These are phyloP conservation scores for Botryotinia globosa DNA, from an alignment of 2,329 filamentous ascomycete genomes.

Conservation along the genomic window DNA sequence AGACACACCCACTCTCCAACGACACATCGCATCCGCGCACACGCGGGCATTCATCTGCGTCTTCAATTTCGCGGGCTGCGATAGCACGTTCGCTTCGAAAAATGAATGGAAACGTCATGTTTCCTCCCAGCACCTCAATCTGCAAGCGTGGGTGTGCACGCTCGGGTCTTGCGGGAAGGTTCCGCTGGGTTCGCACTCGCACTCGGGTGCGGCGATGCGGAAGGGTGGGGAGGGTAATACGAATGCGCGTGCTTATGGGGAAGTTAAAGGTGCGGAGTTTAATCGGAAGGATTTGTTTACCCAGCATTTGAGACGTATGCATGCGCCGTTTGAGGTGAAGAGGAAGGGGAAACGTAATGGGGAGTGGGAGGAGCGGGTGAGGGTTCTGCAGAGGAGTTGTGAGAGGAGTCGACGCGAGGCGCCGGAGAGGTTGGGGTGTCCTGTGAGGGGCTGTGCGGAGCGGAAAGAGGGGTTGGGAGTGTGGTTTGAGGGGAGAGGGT, in stretches of 20 bases:
- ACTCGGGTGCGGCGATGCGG: not conserved
- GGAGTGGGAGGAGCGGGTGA: constrained; percentile 54
- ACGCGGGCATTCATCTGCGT: constrained; percentile 70
- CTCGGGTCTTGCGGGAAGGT: constrained; percentile 36
- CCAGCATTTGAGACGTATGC: constrained; percentile 85
- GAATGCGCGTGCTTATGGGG: not conserved
- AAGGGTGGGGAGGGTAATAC: constrained; percentile 12
- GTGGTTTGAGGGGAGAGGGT: constrained; percentile 58
- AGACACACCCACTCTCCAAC: constrained; percentile 46
- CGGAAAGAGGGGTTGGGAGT: not conserved
- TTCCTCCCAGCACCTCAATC: constrained; percentile 71
- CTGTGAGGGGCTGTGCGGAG: constrained; percentile 56
- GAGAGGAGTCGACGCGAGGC: constrained; percentile 57
- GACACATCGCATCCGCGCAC: constrained; percentile 48
- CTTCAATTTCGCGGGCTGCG: constrained; percentile 75
- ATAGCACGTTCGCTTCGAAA: constrained; percentile 70
- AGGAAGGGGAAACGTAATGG: constrained; percentile 40
- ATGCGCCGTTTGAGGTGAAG: constrained; percentile 51
- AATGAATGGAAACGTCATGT: constrained; percentile 97
- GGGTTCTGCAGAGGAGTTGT: constrained; percentile 56
- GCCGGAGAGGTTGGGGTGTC: constrained; percentile 60
- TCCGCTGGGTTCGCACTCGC: constrained; percentile 18
- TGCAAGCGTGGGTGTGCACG: constrained; percentile 71
- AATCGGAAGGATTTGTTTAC: constrained; percentile 92
- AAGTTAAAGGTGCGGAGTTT: constrained; percentile 48